Conservation (phyloP, 495 filamentous ascomycete species). For the Penicillium pancosmium region DNA sequence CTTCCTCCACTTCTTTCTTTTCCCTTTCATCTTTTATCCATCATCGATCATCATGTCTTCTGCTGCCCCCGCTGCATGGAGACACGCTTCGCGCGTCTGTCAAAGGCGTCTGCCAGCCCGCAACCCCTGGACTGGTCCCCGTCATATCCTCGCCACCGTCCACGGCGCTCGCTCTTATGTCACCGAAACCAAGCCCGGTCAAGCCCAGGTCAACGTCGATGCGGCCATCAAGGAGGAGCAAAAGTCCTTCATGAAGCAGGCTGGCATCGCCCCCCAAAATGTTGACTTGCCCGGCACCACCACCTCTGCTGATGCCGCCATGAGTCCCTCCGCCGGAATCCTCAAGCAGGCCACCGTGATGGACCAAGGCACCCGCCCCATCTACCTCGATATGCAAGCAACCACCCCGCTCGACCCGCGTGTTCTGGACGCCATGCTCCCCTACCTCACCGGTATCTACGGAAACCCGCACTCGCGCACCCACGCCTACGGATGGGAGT, state of each 20-base stretch:
- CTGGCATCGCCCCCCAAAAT: conserved; percentile 60
- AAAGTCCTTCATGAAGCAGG: conserved; percentile 72
- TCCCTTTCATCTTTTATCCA: conserved; percentile 21
- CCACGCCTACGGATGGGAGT: conserved; percentile 99
- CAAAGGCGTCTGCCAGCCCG: conserved; percentile 54
- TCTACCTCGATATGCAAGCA: conserved; percentile 98
- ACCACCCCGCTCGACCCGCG: conserved; percentile 95
- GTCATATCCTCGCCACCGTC: conserved; percentile 44
- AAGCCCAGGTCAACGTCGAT: conserved; percentile 82
- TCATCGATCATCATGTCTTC: conserved; percentile 63
- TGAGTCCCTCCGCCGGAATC: conserved; percentile 85
- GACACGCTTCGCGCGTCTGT: conserved; percentile 76
- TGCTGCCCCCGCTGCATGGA: conserved; percentile 69
- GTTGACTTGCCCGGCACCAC: conserved; percentile 59
- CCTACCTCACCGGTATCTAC: conserved; percentile 89
- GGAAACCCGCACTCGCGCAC: conserved; percentile 97
- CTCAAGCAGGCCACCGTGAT: conserved; percentile 91
- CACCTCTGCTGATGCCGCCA: conserved; percentile 63
- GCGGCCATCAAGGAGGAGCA: conserved; percentile 82
- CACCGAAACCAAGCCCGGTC: conserved; percentile 75
- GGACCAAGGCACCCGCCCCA: conserved; percentile 91
- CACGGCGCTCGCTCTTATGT: conserved; percentile 67
- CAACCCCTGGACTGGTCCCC: conserved; percentile 46
- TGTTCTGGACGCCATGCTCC: conserved; percentile 95
- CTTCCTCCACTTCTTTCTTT: conserved; percentile 4